phyloP scores from a whole-genome alignment of 257 asterid species.

The Rauvolfia tetraphylla region DNA sequence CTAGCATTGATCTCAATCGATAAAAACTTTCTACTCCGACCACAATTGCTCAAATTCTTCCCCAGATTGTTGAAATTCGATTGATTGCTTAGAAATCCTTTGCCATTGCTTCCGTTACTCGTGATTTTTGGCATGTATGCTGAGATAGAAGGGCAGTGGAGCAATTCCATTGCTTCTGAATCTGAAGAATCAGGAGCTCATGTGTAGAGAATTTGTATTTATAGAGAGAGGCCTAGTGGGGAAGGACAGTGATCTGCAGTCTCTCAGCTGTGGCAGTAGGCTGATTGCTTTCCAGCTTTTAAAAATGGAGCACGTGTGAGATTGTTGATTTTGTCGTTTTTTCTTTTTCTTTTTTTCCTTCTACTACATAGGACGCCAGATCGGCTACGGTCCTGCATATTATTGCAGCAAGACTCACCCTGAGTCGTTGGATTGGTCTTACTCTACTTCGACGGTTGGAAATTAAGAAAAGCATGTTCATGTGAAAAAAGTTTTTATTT shows the following conservation, averaged over 20 bases:
- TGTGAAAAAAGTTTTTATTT: too few relatives aligned
- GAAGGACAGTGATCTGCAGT: background rate
- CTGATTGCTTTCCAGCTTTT: background rate
- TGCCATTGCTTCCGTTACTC: background rate
- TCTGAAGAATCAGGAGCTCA: background rate
- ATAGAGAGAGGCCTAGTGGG: background rate
- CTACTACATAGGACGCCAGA: too few relatives aligned
- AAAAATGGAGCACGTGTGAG: background rate
- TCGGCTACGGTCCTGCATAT: too few relatives aligned
- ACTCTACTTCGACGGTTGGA: too few relatives aligned
- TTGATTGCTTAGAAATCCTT: background rate
- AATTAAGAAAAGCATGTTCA: too few relatives aligned
- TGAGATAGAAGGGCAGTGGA: background rate
- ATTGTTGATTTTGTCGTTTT: too few relatives aligned
- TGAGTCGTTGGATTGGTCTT: too few relatives aligned
- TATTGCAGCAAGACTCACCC: too few relatives aligned
- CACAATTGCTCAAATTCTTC: background rate
- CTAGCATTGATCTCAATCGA: constrained; percentile 19
- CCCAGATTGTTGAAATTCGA: background rate
- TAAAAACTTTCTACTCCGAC: constrained; percentile 11
- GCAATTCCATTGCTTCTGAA: background rate
- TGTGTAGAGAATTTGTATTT: background rate
- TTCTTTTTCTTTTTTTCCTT: too few relatives aligned
- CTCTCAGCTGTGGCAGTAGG: background rate
- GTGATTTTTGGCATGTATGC: background rate